Conservation (phyloP, 1,139 yeast species). For the Debaryomyces psychrophilus region DNA sequence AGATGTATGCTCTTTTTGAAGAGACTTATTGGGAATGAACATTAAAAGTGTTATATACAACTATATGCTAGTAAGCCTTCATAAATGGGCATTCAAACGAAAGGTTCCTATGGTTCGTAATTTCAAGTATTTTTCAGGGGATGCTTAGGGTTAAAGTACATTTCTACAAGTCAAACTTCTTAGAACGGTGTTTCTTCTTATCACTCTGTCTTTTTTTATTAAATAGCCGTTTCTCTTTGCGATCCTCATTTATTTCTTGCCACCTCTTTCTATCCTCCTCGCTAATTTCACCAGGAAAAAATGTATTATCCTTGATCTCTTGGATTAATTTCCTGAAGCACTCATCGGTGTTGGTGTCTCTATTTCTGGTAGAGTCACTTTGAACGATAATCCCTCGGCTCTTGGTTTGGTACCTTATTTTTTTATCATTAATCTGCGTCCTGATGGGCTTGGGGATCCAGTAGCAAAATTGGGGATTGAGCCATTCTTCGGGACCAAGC, state of each 20-base stretch:
- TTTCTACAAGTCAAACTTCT: constrained; percentile 32
- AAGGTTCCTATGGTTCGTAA: not conserved
- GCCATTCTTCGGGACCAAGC: constrained; percentile 51
- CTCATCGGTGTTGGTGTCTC: constrained; percentile 58
- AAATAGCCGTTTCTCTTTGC: constrained; percentile 53
- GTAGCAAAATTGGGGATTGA: constrained; percentile 38
- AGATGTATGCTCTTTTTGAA: not conserved
- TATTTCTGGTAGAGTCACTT: constrained; percentile 61
- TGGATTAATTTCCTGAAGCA: constrained; percentile 62
- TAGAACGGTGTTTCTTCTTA: constrained; percentile 55
- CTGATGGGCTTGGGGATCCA: constrained; percentile 69
- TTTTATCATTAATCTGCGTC: constrained; percentile 41
- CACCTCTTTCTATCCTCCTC: constrained; percentile 57
- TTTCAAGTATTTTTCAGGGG: not conserved
- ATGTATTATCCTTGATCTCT: constrained; percentile 52
- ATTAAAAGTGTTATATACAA: not conserved
- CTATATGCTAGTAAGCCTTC: not conserved
- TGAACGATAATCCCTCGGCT: constrained; percentile 62
- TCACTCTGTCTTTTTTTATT: constrained; percentile 56
- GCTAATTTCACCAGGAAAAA: constrained; percentile 54
- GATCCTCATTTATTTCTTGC: constrained; percentile 49
- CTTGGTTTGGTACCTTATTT: constrained; percentile 59
- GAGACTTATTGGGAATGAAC: not conserved
- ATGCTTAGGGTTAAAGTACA: not conserved
- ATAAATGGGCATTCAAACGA: not conserved